These are phyloP conservation scores for Alternaria incomplexa DNA, from an alignment of 2,329 filamentous ascomycete species.

Conservation along the genomic window DNA sequence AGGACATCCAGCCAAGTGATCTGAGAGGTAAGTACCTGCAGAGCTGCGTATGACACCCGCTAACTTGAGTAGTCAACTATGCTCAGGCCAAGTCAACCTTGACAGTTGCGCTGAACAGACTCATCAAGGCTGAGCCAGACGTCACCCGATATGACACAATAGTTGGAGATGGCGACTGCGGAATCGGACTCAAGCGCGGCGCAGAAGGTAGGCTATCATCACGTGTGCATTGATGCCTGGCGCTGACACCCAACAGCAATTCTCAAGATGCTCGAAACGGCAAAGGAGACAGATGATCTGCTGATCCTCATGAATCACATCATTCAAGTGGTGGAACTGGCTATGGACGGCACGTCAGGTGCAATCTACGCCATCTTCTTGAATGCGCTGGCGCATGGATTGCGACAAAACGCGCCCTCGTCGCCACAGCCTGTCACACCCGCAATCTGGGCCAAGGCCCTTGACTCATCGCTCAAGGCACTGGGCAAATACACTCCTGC, in stretches of 20 bases:
- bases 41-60: not conserved
- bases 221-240: conserved; percentile 35
- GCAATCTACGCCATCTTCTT: conserved; percentile 87
- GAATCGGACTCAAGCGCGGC: conserved; percentile 82
- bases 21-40: conserved; percentile 53
- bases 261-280: conserved; percentile 49
- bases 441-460: conserved; percentile 68
- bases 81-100: conserved; percentile 59
- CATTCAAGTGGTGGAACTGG: conserved; percentile 68
- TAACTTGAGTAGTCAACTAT: conserved; percentile 57
- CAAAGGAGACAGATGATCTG: conserved; percentile 61
- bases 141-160: conserved; percentile 76
- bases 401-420: conserved; percentile 61
- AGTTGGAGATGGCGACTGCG: conserved; percentile 90
- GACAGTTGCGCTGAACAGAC: conserved; percentile 62
- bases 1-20: conserved; percentile 59
- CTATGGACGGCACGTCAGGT: conserved; percentile 78
- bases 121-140: conserved; percentile 69
- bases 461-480: conserved; percentile 68
- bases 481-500: conserved; percentile 88
- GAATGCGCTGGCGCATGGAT: conserved; percentile 78
- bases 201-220: conserved; percentile 66
- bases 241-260: conserved; percentile 46
- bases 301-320: conserved; percentile 66
- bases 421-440: conserved; percentile 54